A percentile compares a stretch with the other conserved stretches of the same genome.
These are phyloP conservation scores for Ophiostoma pallidulum DNA, from an alignment of 2,329 filamentous ascomycete genomes.

Conservation along the genomic window DNA sequence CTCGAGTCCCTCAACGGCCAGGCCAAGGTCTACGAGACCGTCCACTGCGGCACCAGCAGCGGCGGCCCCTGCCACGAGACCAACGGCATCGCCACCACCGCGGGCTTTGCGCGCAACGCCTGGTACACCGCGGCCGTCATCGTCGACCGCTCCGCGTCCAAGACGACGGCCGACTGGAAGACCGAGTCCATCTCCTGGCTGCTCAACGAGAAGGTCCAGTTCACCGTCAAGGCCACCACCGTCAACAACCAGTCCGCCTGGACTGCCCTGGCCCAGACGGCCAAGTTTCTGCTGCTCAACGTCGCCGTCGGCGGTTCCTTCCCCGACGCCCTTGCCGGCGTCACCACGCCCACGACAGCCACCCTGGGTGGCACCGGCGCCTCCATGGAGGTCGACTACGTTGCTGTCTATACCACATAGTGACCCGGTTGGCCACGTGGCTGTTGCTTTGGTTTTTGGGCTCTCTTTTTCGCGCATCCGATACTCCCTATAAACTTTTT, in stretches of 20 bases:
- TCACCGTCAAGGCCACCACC: conserved; percentile 33
- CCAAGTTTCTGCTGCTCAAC: conserved; percentile 45
- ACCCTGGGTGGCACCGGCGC: conserved; percentile 37
- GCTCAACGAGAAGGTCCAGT: conserved; percentile 35
- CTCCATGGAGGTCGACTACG: conserved; percentile 44
- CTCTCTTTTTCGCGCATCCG: too few relatives aligned
- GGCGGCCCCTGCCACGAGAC: conserved; percentile 35
- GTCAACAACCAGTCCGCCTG: conserved; percentile 39
- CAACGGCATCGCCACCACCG: conserved; percentile 23
- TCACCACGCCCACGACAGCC: conserved; percentile 31
- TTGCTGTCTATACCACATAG: conserved; percentile 30
- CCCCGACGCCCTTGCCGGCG: conserved; percentile 25
- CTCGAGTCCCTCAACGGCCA: conserved; percentile 34
- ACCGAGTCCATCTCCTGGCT: conserved; percentile 44
- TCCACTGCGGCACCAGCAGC: conserved; percentile 32
- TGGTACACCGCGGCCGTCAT: conserved; percentile 41
- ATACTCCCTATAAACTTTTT: too few relatives aligned
- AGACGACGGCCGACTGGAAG: conserved; percentile 29
- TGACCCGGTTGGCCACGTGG: too few relatives aligned
- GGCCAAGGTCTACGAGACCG: conserved; percentile 25
- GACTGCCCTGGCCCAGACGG: conserved; percentile 39
- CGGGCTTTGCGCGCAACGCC: conserved; percentile 19
- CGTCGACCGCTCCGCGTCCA: conserved; percentile 34
- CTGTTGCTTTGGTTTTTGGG: too few relatives aligned
- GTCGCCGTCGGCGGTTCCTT: conserved; percentile 44